Base-by-base conservation (phyloP, 208 protist species). In the Hexamita inflata region DNA sequence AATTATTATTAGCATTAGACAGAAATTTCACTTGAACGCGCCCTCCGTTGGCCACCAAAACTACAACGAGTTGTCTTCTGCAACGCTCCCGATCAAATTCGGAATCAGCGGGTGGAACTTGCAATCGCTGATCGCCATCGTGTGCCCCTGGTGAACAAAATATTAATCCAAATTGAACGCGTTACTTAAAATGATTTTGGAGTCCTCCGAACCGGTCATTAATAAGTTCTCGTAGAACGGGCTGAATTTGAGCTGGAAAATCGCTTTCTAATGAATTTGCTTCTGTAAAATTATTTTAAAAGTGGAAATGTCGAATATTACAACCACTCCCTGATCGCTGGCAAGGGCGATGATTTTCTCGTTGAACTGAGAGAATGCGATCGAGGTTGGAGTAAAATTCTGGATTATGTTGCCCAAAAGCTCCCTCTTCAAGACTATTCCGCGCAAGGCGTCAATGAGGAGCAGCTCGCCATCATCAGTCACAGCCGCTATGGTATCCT, bases 21-120 rank as follows among this genome's bases (percentile, higher is more conserved):
- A n/a, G n/a, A n/a, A n/a, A n/a, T n/a, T n/a, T n/a, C n/a, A n/a
- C n/a, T n/a, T n/a, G n/a, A n/a, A n/a, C n/a, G n/a, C n/a, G n/a
- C 30, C 60, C 15, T 15, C 60, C 29, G 60, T 24, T 38, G 64
- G 64, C 64, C 64, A 70, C 64, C 64, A 70, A 45, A 70, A 70
- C 64, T 70, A 38, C 26, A 70, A 38, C 11, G 30, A 42, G 38
- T 70, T 70, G 64, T 70, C 64, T 34, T 70, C 64, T 7, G 64
- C 64, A n/a, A 38, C 64, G 64, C 64, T 70, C 9, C 64, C 64
- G 38, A 70, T 70, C 26, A 70, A 49, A 38, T 70, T 70, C 28
- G 64, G 64, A 32, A 70, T 70, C 11, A 15, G 2, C 9, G 64
- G 64, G 38, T 70, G 64, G 30, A n/a, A 70, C 11, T 11, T 2